Conservation (phyloP, 75 land plant species). For the Ceratopteris richardii region DNA sequence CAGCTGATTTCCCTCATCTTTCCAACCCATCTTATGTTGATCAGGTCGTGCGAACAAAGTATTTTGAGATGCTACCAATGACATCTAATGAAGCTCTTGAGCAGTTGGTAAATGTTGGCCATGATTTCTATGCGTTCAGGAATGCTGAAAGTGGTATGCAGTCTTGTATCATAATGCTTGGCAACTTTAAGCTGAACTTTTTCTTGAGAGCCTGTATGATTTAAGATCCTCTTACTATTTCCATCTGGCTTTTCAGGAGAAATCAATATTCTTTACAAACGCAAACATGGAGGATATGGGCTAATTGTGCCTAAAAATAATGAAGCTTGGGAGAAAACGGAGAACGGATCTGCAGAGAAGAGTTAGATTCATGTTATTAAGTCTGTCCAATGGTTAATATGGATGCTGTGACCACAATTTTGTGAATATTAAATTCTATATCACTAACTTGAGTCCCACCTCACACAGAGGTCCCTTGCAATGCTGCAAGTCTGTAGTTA, state of each 20-base stretch:
- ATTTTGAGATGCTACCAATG: constrained; percentile 91
- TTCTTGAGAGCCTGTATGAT: too few species aligned
- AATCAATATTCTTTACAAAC: constrained; percentile 78
- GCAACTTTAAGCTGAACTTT: background rate
- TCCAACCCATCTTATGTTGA: background rate
- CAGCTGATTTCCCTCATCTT: background rate
- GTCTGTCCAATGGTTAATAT: too few species aligned
- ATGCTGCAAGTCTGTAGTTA: too few species aligned
- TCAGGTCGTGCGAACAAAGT: constrained; percentile 84
- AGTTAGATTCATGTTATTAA: too few species aligned
- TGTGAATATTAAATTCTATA: too few species aligned
- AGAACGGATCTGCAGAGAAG: background rate
- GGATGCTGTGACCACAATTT: too few species aligned
- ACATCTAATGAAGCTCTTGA: constrained; percentile 64
- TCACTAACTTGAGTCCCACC: too few species aligned
- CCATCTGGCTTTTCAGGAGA: constrained; percentile 68
- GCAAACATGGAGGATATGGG: constrained; percentile 89
- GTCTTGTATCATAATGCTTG: background rate
- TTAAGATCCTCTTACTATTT: too few species aligned
- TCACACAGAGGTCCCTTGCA: too few species aligned
- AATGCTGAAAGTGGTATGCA: constrained; percentile 80
- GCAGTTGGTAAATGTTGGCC: constrained; percentile 74
- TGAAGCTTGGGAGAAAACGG: constrained; percentile 39
- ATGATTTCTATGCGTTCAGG: constrained; percentile 86
- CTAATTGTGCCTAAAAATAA: constrained; percentile 73